Conservation (phyloP, 2,329 filamentous ascomycete genomes). For the Biscogniauxia mediterranea region DNA sequence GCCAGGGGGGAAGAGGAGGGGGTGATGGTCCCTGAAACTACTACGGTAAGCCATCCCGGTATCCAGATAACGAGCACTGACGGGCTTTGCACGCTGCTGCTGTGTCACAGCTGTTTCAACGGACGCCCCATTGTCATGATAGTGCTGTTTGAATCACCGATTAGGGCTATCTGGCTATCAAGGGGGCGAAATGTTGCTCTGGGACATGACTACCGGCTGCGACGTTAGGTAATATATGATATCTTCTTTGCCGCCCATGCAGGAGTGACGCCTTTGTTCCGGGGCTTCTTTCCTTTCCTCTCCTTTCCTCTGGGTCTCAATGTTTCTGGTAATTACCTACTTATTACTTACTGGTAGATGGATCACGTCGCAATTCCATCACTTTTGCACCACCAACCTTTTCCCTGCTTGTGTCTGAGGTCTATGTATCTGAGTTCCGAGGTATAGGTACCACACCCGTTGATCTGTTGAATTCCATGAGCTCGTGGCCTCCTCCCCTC, state of each 20-base stretch:
- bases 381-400: not conserved
- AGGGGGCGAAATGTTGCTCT: not conserved
- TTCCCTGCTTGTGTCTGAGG: not conserved
- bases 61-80: not conserved
- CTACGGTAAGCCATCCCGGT: not conserved
- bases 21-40: not conserved
- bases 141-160: not conserved
- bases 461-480: not conserved
- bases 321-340: too few species aligned
- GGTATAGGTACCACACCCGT: not conserved
- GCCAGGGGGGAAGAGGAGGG: too few species aligned
- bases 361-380: not conserved
- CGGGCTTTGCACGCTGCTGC: not conserved
- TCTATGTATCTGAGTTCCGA: not conserved
- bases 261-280: not conserved
- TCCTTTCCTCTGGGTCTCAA: not conserved
- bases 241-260: not conserved
- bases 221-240: not conserved
- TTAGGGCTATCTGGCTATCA: not conserved
- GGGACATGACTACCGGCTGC: not conserved
- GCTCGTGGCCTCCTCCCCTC: not conserved
- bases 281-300: not conserved
- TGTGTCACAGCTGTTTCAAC: constrained; percentile 6
- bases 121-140: not conserved
- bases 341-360: not conserved